Base-by-base conservation (phyloP, 768 basidiomycete species). In the Mycena galopus region DNA sequence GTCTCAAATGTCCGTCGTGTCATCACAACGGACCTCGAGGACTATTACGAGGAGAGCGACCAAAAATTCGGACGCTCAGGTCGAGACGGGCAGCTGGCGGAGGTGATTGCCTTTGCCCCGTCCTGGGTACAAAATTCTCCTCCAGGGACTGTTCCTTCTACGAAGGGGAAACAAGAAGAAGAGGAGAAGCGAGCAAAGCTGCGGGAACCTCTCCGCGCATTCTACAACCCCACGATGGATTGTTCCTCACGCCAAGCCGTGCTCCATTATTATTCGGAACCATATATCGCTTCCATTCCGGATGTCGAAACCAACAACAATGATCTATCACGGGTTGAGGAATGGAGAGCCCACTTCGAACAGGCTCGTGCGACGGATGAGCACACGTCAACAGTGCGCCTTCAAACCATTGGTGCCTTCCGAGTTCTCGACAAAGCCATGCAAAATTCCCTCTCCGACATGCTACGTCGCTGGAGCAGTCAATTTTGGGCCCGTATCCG, bases 391-490 rank as follows among this genome's bases (percentile, higher is more conserved):
- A 19, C 42, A n/a, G 16, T 19, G 42, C 42, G 42, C 17, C 17
- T 21, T 7, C 16, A 19, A 21, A 44, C 42, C 16, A 19, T 17
- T n/a, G 42, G 42, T 7, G 42, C 42, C 16, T 44, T 44, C 21
- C 12, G 14, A 8, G 42, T 19, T 19, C 42, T 19, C 42, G 42
- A 44, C 10, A 44, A 44, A 21, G 16, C 12, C 8, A 44, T 44
- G 42, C 16, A 19, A 21, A 21, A 12, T 8, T 44, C 4, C 7
- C 21, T 44, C 16, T 19, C 42, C 30, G 29, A 64, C 23, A 51
- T 64, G 62, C 29, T 50, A n/a, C 47, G 53, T 42, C 62, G 62
- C 21, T 64, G 62, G 62, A 64, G 47, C 27, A 30, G 53, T 23
- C 47, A 25, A 53, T 23, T 33, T 5, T 64, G 62, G 62, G 47